phyloP scores from a whole-genome alignment of 768 basidiomycete genomes.

The Kwoniella sp. region DNA sequence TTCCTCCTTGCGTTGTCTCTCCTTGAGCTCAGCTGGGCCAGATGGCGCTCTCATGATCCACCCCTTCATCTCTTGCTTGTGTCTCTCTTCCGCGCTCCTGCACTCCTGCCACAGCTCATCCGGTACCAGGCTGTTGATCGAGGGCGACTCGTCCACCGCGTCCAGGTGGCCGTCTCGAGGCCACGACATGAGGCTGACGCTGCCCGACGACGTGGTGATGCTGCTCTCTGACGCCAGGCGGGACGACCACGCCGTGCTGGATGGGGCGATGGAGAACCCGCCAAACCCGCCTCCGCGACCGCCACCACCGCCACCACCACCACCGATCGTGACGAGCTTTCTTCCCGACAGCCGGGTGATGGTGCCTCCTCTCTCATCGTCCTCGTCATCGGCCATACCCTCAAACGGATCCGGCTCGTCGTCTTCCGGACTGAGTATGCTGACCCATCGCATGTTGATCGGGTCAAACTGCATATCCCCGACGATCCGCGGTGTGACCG shows the following conservation, averaged over 20 bases:
- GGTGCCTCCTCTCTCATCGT: slow-evolving; percentile 69
- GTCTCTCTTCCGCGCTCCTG: slow-evolving; percentile 72
- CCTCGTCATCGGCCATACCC: slow-evolving; percentile 83
- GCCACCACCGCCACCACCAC: neutral
- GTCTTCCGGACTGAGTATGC: slow-evolving; percentile 74
- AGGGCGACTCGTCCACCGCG: neutral
- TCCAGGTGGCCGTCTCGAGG: neutral
- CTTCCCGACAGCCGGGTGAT: slow-evolving; percentile 59
- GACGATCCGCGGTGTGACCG: slow-evolving; percentile 60
- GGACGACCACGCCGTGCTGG: slow-evolving; percentile 3
- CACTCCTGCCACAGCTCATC: slow-evolving; percentile 69
- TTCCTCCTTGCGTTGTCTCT: slow-evolving; percentile 38
- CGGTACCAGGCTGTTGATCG: slow-evolving; percentile 35
- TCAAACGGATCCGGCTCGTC: slow-evolving; percentile 96
- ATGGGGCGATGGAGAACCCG: neutral
- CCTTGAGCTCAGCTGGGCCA: slow-evolving; percentile 2
- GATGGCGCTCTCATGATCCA: slow-evolving; percentile 54
- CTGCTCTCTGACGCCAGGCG: slow-evolving; percentile 26
- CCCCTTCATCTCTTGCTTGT: slow-evolving; percentile 76
- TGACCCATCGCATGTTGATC: slow-evolving; percentile 84
- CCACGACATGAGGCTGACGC: neutral
- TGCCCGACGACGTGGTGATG: slow-evolving; percentile 36
- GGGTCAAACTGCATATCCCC: slow-evolving; percentile 99
- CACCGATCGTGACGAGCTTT: slow-evolving; percentile 13
- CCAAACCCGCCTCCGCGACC: neutral